Evolutionary conservation across 2,329 filamentous ascomycete species (phyloP).

Genomic region (Trichoderma hamatum): DNA sequence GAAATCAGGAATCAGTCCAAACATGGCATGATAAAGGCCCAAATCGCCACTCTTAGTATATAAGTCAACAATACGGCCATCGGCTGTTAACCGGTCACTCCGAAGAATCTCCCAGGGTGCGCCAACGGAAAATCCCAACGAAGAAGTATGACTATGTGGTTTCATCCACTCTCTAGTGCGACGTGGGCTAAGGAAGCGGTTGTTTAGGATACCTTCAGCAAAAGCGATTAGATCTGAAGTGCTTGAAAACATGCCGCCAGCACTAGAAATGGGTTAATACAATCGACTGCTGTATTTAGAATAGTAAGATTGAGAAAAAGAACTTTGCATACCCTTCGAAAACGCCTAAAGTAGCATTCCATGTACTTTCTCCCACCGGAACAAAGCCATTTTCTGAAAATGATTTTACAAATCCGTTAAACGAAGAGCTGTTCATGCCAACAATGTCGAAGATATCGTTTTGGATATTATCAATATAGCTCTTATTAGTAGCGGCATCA

Average conservation of each 20-base stretch:
- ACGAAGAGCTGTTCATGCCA: conserved; percentile 14
- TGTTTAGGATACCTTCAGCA: conserved; percentile 46
- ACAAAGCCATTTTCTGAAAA: conserved; percentile 40
- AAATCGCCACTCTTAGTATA: conserved; percentile 50
- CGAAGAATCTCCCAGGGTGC: conserved; percentile 52
- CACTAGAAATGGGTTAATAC: conserved; percentile 30
- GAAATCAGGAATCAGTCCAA: conserved; percentile 50
- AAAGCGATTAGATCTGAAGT: conserved; percentile 48
- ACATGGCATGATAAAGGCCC: conserved; percentile 42
- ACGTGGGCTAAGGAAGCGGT: conserved; percentile 45
- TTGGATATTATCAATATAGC: conserved; percentile 35
- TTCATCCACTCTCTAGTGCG: conserved; percentile 51
- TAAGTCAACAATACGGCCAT: conserved; percentile 46
- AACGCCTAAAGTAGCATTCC: conserved; percentile 41
- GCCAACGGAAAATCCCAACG: conserved; percentile 43
- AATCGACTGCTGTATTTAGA: too few species aligned
- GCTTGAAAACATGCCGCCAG: conserved; percentile 47
- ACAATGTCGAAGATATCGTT: background rate
- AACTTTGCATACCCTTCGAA: conserved; percentile 30
- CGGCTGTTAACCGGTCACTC: conserved; percentile 38
- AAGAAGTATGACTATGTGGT: conserved; percentile 42
- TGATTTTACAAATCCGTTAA: conserved; percentile 36
- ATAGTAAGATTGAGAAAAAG: too few species aligned
- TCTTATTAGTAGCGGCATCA: conserved; percentile 48
- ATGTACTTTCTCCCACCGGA: conserved; percentile 39